Conservation (phyloP, 2,329 filamentous ascomycete genomes). For the Trichoderma sp. region DNA sequence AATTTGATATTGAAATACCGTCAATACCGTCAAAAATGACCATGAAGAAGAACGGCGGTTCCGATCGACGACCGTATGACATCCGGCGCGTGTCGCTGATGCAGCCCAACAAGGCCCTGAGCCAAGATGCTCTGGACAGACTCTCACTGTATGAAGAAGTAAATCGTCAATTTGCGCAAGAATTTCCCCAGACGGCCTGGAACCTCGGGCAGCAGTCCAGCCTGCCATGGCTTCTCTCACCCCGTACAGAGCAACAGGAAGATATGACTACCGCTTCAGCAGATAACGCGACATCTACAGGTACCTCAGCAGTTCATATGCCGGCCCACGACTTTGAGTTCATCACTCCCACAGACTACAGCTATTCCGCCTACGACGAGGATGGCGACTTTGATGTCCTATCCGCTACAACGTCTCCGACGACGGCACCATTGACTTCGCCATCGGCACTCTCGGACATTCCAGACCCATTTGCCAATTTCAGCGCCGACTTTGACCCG, state of each 20-base stretch:
- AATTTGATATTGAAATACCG: neutral
- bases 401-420: neutral
- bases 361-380: neutral
- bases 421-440: neutral
- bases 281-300: neutral
- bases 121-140: neutral
- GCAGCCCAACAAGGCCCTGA: neutral
- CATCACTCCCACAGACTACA: neutral
- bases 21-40: neutral
- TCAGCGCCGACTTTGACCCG: neutral
- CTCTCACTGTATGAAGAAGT: constrained; percentile 8
- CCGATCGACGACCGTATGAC: neutral
- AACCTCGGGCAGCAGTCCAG: neutral
- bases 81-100: neutral
- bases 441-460: neutral
- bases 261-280: neutral
- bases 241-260: neutral
- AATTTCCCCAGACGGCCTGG: neutral
- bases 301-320: neutral
- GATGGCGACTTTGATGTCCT: neutral
- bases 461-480: neutral
- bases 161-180: constrained; percentile 14
- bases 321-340: neutral
- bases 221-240: constrained; percentile 9
- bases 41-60: neutral